Base-by-base conservation (phyloP, 257 asterid species). In the Echium plantagineum region DNA sequence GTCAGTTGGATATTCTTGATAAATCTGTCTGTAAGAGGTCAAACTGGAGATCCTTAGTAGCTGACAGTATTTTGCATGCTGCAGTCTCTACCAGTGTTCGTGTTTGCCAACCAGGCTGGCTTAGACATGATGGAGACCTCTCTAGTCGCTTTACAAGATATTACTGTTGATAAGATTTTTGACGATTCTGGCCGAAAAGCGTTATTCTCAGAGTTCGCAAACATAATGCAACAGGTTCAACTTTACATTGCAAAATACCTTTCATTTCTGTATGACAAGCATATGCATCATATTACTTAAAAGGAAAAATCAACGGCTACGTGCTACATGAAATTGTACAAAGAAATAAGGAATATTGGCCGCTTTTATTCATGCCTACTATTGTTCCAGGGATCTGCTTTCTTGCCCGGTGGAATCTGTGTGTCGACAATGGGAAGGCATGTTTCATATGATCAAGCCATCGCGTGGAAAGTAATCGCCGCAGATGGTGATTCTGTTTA, bases 401-500 rank as follows among this genome's bases (percentile, higher is more conserved):
- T 74, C 74, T 71, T 94, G 79, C 90, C 99, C 0, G 96, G 90
- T 32, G 97, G 97, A 4, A 72, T 94, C 46, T 89, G 97, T 79
- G 70, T 81, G 81, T 94, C 99, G 52, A 85, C 95, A 9, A 94
- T 94, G 99, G 99, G 99, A 4, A 94, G 99, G 5, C 96, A 84
- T n/a, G 75, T 82, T 24, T 85, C 99, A 0, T 94, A 77, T 30
- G 99, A 94, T 62, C 94, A 94, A 66, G 97, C 93, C 13, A 68
- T 86, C 0, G 96, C 87, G 21, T 94, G 99, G 99, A 89, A 94
- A 80, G 99, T 94, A 15, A 75, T 85, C 24, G 81, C 89, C 1
- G 94, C 75, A 0, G 96, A 89, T 28, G 94, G 86, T 31, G 80
- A 59, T 58, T 68, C 70, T 0, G 82, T 86, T 7, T 96, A 94